phyloP scores from a whole-genome alignment of 306 rosid genomes.

The Crotalaria pallida region DNA sequence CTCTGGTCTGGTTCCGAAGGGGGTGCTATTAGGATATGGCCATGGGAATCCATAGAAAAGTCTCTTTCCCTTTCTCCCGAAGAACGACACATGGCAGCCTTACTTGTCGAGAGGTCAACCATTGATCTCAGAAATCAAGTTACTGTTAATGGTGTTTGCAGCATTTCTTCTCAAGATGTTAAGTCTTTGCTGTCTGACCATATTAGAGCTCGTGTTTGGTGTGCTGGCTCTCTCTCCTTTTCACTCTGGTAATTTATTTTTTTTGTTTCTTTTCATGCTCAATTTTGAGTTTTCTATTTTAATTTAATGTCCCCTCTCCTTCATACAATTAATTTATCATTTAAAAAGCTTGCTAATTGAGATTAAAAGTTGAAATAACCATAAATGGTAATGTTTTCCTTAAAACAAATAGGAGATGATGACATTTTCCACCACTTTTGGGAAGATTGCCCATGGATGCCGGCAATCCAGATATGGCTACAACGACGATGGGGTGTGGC shows the following conservation, averaged over 20 bases:
- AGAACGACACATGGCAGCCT: constrained; percentile 96
- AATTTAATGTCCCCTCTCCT: no score
- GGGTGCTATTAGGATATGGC: constrained; percentile 87
- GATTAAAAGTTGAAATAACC: no score
- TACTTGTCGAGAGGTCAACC: constrained; percentile 86
- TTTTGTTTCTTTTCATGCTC: not conserved
- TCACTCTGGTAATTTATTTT: constrained; percentile 65
- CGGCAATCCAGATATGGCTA: no score
- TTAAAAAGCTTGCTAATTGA: no score
- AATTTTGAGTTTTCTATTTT: no score
- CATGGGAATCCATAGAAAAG: constrained; percentile 92
- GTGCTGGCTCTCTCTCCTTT: constrained; percentile 67
- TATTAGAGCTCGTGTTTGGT: constrained; percentile 79
- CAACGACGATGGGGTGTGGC: no score
- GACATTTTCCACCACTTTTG: no score
- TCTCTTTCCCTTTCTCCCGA: constrained; percentile 81
- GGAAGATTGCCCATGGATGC: no score
- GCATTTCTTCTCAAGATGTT: constrained; percentile 92
- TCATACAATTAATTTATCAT: no score
- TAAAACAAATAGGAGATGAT: no score
- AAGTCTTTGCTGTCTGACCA: constrained; percentile 67
- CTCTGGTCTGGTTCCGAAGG: constrained; percentile 96
- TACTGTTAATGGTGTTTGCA: constrained; percentile 85
- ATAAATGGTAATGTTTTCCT: no score
- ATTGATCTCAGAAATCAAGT: constrained; percentile 80